Conservation (phyloP, 2,329 filamentous ascomycete genomes). For the Penicillium sp. region DNA sequence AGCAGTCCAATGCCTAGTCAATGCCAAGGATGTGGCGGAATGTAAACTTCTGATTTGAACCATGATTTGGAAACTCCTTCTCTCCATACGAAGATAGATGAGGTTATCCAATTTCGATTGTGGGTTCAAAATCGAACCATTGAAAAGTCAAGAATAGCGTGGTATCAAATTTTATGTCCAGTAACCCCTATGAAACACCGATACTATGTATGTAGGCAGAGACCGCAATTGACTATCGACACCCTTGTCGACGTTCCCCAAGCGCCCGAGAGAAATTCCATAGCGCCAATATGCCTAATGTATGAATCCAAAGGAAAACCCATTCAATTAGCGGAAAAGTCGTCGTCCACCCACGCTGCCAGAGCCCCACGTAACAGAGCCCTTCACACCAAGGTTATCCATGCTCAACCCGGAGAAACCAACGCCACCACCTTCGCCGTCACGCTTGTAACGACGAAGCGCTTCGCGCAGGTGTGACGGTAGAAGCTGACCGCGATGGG, state of each 20-base stretch:
- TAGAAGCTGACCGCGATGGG: slow-evolving; percentile 55
- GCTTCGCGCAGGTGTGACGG: slow-evolving; percentile 59
- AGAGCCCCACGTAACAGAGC: slow-evolving; percentile 51
- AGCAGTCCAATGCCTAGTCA: background rate
- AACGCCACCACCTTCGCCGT: slow-evolving; percentile 55
- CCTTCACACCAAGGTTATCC: slow-evolving; percentile 51
- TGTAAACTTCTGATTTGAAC: slow-evolving; percentile 2
- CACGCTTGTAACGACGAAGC: slow-evolving; percentile 55
- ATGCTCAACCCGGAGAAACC: slow-evolving; percentile 56
- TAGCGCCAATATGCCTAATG: slow-evolving; percentile 10
- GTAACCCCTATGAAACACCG: slow-evolving; percentile 1
- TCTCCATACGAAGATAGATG: background rate
- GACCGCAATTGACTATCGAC: background rate
- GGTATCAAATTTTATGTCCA: slow-evolving; percentile 12
- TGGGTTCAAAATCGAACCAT: background rate
- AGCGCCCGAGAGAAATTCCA: slow-evolving; percentile 5
- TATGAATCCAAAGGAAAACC: slow-evolving; percentile 12
- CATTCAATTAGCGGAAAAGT: slow-evolving; percentile 48
- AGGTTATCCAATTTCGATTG: background rate
- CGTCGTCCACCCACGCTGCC: slow-evolving; percentile 50
- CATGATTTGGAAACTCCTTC: background rate
- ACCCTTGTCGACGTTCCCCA: slow-evolving; percentile 1
- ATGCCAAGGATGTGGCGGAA: slow-evolving; percentile 19
- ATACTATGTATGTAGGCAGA: slow-evolving; percentile 11
- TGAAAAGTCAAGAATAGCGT: background rate